phyloP scores from a whole-genome alignment of 345 rosid genomes.

The Conringia planisiliqua region DNA sequence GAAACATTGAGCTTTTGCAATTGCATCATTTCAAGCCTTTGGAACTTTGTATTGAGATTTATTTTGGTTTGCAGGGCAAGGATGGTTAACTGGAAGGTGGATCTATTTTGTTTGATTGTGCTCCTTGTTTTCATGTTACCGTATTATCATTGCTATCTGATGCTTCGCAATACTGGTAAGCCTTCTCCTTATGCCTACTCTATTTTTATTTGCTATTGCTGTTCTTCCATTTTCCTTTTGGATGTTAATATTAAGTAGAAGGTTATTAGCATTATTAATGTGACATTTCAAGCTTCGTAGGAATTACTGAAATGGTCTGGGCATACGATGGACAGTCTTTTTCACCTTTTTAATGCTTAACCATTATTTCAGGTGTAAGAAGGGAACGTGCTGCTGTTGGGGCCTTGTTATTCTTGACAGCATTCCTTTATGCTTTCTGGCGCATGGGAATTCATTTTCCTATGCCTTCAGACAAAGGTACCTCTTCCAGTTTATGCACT shows the following conservation, averaged over 20 bases:
- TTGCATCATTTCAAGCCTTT: background rate
- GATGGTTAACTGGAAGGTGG: conserved; percentile 96
- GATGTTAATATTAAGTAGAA: background rate
- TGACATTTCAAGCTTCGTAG: background rate
- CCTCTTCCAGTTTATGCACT: conserved; percentile 5
- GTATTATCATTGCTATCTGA: conserved; percentile 94
- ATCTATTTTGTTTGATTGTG: conserved; percentile 84
- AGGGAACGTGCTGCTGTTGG: conserved; percentile 91
- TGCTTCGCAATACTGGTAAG: conserved; percentile 89
- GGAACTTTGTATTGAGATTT: background rate
- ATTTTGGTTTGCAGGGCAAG: conserved; percentile 56
- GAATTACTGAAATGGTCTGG: background rate
- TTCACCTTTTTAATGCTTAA: background rate
- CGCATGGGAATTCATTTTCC: conserved; percentile 99
- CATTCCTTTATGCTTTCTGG: conserved; percentile 95
- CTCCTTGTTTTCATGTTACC: conserved; percentile 93
- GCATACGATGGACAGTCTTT: background rate
- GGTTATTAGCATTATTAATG: background rate
- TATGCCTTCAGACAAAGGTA: conserved; percentile 97
- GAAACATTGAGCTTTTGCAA: too few species aligned
- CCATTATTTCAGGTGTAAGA: conserved; percentile 60
- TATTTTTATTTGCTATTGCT: background rate
- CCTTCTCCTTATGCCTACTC: background rate
- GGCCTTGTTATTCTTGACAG: conserved; percentile 81
- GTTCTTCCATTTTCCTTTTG: background rate